phyloP scores from a whole-genome alignment of 768 basidiomycete species.

The Fomitopsis pulvina region DNA sequence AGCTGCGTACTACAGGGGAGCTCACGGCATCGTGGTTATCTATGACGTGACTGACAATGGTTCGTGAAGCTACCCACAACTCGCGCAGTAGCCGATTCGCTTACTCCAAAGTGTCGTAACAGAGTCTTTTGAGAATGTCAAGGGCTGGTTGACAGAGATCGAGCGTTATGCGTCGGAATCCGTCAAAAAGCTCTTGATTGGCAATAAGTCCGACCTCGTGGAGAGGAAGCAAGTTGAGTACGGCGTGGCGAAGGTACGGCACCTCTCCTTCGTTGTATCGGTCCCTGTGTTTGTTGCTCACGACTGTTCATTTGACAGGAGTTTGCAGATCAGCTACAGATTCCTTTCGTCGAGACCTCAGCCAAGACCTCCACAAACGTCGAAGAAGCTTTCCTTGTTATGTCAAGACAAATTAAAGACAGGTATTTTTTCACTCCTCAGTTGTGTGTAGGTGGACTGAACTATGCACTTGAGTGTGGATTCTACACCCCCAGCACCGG shows the following conservation, averaged over 20 bases:
- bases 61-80: constrained; percentile 22
- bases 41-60: constrained; percentile 97
- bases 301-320: no score
- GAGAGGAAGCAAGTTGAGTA: constrained; percentile 96
- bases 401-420: constrained; percentile 95
- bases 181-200: constrained; percentile 96
- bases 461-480: constrained; percentile 8
- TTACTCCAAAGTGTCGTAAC: constrained; percentile 4
- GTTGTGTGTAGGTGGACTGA: background rate
- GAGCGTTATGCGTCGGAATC: constrained; percentile 96
- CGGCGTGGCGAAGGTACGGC: constrained; percentile 69
- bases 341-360: constrained; percentile 95
- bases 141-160: constrained; percentile 92
- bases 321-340: constrained; percentile 87
- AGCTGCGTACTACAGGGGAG: constrained; percentile 98
- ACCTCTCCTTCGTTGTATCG: background rate
- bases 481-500: constrained; percentile 7
- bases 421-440: constrained; percentile 38
- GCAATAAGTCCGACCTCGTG: constrained; percentile 98
- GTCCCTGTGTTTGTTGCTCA: background rate
- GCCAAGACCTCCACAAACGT: constrained; percentile 98
- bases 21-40: constrained; percentile 98
- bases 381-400: constrained; percentile 97
- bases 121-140: constrained; percentile 95
- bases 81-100: background rate